Evolutionary conservation across 345 rosid genomes (phyloP), one percentile per base, ranked within the genome.

Genomic region (Gossypium longicalyx): DNA sequence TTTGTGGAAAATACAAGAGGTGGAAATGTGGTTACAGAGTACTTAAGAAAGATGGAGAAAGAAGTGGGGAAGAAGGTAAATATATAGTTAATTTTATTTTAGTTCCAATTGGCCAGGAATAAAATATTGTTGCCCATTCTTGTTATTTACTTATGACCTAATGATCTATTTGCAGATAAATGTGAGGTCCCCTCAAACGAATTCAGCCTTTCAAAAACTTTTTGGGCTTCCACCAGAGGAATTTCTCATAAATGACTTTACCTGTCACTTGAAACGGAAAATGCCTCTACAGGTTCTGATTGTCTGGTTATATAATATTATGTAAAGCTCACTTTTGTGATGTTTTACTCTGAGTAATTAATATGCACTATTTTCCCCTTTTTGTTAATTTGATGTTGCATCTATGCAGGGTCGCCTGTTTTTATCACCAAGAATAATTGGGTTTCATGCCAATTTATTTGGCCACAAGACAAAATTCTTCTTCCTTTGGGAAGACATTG

Each of bases 401-500:
- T 69, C 57, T 75, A 45, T 79, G 74, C 89, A 95, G 98, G 98
- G 98, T 74, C 98, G 97, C 48, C 86, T 92, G 66, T 95, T 94
- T 83, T 87, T 95, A 29, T 95, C 99, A 17, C 89, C 98, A 67
- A 87, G 98, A 82, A 90, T 91, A 61, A 90, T 95, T 82, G 99
- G 99, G 68, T 95, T 91, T 81, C 85, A 90, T 75, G 88, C 99
- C 72, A 95, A 94, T 78, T 82, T 95, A 79, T 95, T 95, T 80
- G 94, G 99, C 51, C 95, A 80, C 74, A 92, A 85, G 86, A 95
- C 98, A 72, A 95, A 89, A 67, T 95, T 95, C 77, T 95, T 91
- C 83, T 92, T 95, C 82, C 91, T 95, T 63, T 95, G 99, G 99
- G 97, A 91, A 84, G 98, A 94, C 83, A 88, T 92, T 29, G 98